A percentile compares a stretch with the other conserved stretches of the same genome.
Evolutionary conservation across 106 monocot species (phyloP).

Genomic region (Dioscorea dumetorum): DNA sequence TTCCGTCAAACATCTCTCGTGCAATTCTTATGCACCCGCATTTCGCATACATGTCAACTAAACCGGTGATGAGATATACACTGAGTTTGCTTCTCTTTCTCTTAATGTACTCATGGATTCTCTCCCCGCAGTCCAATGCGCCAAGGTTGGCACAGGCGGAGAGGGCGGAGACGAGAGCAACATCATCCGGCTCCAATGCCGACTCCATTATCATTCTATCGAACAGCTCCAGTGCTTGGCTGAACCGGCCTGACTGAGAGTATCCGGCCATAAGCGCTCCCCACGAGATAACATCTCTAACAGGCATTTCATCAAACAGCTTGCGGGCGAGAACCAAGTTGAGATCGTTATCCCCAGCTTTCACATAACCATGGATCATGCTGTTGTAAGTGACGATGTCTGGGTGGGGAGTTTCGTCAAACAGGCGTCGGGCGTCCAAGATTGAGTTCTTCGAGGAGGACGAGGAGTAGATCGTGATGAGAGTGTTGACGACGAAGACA

Average conservation of each 20-base stretch:
- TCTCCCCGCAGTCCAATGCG: constrained; percentile 26
- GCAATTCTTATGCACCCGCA: constrained; percentile 45
- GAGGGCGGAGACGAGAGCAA: constrained; percentile 33
- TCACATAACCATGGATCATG: constrained; percentile 33
- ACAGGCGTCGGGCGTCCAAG: constrained; percentile 18
- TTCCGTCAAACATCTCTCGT: constrained; percentile 23
- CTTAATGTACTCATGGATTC: constrained; percentile 33
- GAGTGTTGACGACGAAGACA: constrained; percentile 29
- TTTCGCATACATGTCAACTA: constrained; percentile 64
- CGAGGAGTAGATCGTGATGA: constrained; percentile 34
- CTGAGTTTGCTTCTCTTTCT: background rate
- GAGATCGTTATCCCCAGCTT: constrained; percentile 20
- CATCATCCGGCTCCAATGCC: constrained; percentile 32
- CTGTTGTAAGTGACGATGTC: constrained; percentile 48
- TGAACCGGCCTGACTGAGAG: background rate
- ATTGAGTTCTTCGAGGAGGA: background rate
- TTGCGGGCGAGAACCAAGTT: constrained; percentile 5
- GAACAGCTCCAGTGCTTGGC: constrained; percentile 37
- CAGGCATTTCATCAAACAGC: constrained; percentile 54
- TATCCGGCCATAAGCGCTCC: constrained; percentile 48
- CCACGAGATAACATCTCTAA: constrained; percentile 37
- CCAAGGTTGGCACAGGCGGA: constrained; percentile 45
- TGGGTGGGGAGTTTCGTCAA: constrained; percentile 1
- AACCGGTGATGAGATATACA: constrained; percentile 32
- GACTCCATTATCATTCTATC: constrained; percentile 16